Evolutionary conservation across 768 basidiomycete genomes (phyloP).

Genomic region (Trametes punicea): DNA sequence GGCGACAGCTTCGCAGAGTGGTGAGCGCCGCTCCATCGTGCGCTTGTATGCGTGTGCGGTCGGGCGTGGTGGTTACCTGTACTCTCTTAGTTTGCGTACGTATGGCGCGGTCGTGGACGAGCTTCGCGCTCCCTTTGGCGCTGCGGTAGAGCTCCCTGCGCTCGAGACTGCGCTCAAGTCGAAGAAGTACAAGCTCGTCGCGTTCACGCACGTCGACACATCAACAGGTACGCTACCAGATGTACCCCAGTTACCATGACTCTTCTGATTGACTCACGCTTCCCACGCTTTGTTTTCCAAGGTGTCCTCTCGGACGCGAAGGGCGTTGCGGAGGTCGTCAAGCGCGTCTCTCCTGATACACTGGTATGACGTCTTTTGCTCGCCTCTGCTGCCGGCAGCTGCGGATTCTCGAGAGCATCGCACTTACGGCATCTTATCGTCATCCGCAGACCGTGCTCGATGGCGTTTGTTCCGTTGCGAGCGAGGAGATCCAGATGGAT

Average conservation of each 20-base stretch:
- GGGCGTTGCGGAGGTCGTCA: constrained; percentile 69
- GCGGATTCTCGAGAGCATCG: background rate
- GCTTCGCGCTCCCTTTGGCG: constrained; percentile 79
- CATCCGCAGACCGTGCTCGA: constrained; percentile 67
- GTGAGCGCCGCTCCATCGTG: constrained; percentile 41
- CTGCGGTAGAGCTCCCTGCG: constrained; percentile 56
- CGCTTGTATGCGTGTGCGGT: background rate
- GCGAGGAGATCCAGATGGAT: constrained; percentile 93
- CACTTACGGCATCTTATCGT: background rate
- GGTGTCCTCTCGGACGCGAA: constrained; percentile 86
- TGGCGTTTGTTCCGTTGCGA: constrained; percentile 95
- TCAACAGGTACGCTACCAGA: constrained; percentile 54
- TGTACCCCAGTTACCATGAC: no score
- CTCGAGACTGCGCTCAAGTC: constrained; percentile 67
- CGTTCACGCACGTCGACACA: constrained; percentile 95
- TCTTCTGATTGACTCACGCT: no score
- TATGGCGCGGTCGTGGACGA: constrained; percentile 90
- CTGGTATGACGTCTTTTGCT: constrained; percentile 45
- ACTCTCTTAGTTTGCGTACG: constrained; percentile 57
- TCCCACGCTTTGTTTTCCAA: constrained; percentile 18
- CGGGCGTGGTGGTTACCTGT: background rate
- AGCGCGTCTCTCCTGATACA: constrained; percentile 77
- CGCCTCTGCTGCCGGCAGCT: no score
- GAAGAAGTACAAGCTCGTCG: constrained; percentile 85
- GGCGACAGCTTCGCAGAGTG: constrained; percentile 89